Evolutionary conservation across 768 basidiomycete species (phyloP).

Genomic region (Leucocoprinus sp.): DNA sequence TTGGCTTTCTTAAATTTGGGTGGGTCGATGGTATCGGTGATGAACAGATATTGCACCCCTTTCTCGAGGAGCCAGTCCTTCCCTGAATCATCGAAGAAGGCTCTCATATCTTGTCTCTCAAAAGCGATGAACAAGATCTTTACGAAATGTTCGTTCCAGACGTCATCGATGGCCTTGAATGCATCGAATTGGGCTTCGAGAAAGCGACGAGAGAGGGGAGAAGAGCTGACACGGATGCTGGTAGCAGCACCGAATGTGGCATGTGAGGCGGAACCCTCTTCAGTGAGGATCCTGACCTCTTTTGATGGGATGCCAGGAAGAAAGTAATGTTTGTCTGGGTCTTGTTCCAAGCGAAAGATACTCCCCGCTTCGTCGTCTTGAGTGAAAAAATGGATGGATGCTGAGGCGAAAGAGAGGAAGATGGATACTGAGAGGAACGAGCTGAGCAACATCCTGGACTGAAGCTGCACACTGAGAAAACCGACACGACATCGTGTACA

Average conservation of each 20-base stretch:
- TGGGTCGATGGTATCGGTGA: conserved; percentile 2
- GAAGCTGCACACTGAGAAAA: not conserved
- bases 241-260: conserved; percentile 18
- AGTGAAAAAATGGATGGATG: conserved; percentile 7
- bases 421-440: conserved; percentile 1
- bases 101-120: conserved; percentile 17
- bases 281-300: conserved; percentile 1
- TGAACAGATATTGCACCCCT: conserved; percentile 12
- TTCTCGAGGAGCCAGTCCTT: conserved; percentile 20
- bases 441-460: conserved; percentile 4
- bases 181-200: conserved; percentile 19
- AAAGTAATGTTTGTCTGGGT: conserved; percentile 19
- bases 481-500: not conserved
- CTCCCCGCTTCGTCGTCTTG: conserved; percentile 2
- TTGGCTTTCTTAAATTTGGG: conserved; percentile 9
- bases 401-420: conserved; percentile 9
- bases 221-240: conserved; percentile 18
- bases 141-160: conserved; percentile 24
- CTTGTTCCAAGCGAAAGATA: conserved; percentile 4
- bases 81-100: conserved; percentile 19
- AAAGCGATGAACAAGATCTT: conserved; percentile 23
- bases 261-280: conserved; percentile 7
- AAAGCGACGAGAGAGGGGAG: conserved; percentile 20
- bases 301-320: conserved; percentile 14
- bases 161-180: conserved; percentile 24